Evolutionary conservation across 2,329 filamentous ascomycete species (phyloP).

Genomic region (Calonectria naviculata): DNA sequence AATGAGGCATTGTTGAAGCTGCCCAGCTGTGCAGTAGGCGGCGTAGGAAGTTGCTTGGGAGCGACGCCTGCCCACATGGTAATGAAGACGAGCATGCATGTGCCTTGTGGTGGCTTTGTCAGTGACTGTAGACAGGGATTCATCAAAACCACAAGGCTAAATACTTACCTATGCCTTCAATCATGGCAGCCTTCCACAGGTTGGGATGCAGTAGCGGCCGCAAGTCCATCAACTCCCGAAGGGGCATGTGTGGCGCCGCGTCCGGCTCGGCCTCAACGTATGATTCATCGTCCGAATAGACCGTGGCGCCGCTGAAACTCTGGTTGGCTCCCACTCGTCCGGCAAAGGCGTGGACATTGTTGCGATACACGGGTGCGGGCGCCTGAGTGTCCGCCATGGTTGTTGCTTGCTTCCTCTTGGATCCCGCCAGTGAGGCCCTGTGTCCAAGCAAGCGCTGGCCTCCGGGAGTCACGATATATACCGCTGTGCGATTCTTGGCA

Average conservation of each 20-base stretch:
- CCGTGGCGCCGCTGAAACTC: neutral
- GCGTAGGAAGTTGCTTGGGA: conserved; percentile 18
- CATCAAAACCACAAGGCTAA: neutral
- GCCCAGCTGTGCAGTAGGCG: conserved; percentile 27
- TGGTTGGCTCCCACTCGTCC: conserved; percentile 37
- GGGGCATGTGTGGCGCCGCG: conserved; percentile 52
- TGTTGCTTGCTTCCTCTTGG: neutral
- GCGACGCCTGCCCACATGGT: conserved; percentile 31
- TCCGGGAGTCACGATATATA: neutral
- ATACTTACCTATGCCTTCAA: conserved; percentile 48
- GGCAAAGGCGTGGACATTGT: conserved; percentile 27
- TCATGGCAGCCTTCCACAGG: conserved; percentile 53
- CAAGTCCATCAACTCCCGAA: conserved; percentile 47
- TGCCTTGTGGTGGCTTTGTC: conserved; percentile 13
- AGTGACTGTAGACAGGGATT: neutral
- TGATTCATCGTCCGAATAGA: conserved; percentile 12
- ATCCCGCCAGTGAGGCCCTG: neutral
- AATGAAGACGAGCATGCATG: conserved; percentile 34
- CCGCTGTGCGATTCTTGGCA: neutral
- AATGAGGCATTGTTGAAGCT: conserved; percentile 42
- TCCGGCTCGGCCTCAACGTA: conserved; percentile 48
- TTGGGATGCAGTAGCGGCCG: conserved; percentile 45
- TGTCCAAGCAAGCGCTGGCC: neutral
- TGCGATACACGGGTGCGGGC: conserved; percentile 17
- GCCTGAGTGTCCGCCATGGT: neutral